phyloP scores from a whole-genome alignment of 108 stramenopile genomes.

The Stephanodiscus minutulus region DNA sequence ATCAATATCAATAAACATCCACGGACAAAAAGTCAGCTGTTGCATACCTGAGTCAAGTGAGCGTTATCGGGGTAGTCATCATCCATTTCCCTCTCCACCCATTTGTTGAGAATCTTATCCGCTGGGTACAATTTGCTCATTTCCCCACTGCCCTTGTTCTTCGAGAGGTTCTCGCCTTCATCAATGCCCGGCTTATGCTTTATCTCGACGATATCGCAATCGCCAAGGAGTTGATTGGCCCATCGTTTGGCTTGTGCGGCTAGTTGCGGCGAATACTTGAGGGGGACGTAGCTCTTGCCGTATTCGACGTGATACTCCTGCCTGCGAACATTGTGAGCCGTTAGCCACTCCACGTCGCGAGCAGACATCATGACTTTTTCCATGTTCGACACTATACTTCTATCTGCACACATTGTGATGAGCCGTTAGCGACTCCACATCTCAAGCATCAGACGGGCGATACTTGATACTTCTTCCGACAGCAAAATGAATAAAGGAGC shows the following conservation, averaged over 20 bases:
- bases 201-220: conserved; percentile 12
- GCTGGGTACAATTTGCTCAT: conserved; percentile 25
- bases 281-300: conserved; percentile 26
- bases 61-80: conserved; percentile 15
- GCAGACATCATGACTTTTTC: no score
- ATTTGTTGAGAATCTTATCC: conserved; percentile 26
- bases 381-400: no score
- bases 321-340: conserved; percentile 34
- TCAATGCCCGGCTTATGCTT: conserved; percentile 13
- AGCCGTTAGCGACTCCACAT: no score
- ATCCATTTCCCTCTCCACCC: conserved; percentile 30
- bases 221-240: conserved; percentile 17
- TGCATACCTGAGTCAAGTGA: conserved; percentile 18
- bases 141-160: conserved; percentile 14
- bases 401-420: no score
- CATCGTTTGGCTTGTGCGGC: conserved; percentile 11
- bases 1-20: no score
- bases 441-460: no score
- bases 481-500: no score
- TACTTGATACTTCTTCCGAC: no score
- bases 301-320: conserved; percentile 22
- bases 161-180: conserved; percentile 36
- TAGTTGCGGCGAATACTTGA: conserved; percentile 24
- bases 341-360: conserved; percentile 36
- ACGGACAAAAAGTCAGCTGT: background rate